A percentile compares a stretch with the other conserved stretches of the same genome.
These are phyloP conservation scores for Mortierella polycephala DNA, from an alignment of 371 early-diverging fungal species.

Conservation along the genomic window DNA sequence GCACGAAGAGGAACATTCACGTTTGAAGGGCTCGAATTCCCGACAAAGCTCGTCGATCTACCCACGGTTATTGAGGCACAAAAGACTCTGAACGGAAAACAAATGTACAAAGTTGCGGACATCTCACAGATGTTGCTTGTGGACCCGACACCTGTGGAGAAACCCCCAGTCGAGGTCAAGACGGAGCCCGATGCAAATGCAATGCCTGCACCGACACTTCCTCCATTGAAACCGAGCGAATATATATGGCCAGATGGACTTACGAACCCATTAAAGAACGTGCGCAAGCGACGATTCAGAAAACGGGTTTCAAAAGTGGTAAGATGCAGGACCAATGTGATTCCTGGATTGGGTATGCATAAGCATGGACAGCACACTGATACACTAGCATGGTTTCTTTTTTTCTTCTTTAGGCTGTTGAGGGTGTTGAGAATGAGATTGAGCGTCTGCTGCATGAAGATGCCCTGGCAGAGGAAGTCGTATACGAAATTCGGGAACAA, in stretches of 20 bases:
- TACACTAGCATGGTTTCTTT: constrained; percentile 8
- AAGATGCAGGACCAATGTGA: constrained; percentile 1
- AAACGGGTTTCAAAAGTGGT: constrained; percentile 87
- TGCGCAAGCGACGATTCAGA: constrained; percentile 88
- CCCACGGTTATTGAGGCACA: constrained; percentile 98
- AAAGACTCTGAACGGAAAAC: constrained; percentile 94
- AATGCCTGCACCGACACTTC: constrained; percentile 21
- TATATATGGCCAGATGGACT: constrained; percentile 87
- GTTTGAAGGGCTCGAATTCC: constrained; percentile 68
- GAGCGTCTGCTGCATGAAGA: constrained; percentile 88
- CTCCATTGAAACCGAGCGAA: constrained; percentile 60
- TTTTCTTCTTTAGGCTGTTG: constrained; percentile 71
- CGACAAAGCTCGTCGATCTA: constrained; percentile 86
- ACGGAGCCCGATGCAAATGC: constrained; percentile 4
- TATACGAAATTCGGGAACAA: constrained; percentile 60
- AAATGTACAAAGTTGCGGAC: constrained; percentile 97
- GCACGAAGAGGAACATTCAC: constrained; percentile 76
- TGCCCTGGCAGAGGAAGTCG: constrained; percentile 81
- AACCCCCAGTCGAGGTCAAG: constrained; percentile 2
- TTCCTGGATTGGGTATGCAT: constrained; percentile 48
- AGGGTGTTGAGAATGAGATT: constrained; percentile 92
- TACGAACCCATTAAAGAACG: constrained; percentile 91
- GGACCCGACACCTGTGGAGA: constrained; percentile 17
- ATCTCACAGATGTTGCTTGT: constrained; percentile 81
- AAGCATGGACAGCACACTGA: constrained; percentile 14